Conservation (phyloP, 805 yeast genomes). For the Candida insectorum region DNA sequence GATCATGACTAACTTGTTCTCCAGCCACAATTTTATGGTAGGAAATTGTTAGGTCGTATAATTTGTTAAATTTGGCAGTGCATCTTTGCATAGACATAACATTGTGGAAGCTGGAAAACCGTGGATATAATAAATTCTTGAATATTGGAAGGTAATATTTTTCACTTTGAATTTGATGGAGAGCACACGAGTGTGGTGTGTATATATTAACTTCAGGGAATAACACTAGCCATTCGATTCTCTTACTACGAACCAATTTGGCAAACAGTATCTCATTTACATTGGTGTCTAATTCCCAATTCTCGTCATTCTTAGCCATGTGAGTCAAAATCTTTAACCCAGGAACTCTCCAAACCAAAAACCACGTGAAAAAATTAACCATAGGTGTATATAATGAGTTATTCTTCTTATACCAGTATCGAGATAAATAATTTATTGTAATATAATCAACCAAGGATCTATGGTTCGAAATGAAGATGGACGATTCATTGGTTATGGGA, state of each 20-base stretch:
- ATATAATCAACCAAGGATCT: slow-evolving; percentile 64
- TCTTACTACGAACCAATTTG: slow-evolving; percentile 30
- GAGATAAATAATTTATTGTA: slow-evolving; percentile 44
- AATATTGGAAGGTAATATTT: slow-evolving; percentile 60
- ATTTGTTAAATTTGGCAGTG: slow-evolving; percentile 33
- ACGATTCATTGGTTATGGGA: slow-evolving; percentile 28
- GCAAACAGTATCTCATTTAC: slow-evolving; percentile 34
- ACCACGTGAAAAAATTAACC: slow-evolving; percentile 71
- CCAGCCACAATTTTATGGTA: slow-evolving; percentile 23
- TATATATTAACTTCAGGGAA: slow-evolving; percentile 86
- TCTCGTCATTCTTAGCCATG: slow-evolving; percentile 61
- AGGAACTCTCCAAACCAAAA: slow-evolving; percentile 60
- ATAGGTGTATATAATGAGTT: slow-evolving; percentile 28
- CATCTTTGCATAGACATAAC: slow-evolving; percentile 41
- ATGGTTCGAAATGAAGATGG: slow-evolving; percentile 56
- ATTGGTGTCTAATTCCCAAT: slow-evolving; percentile 53
- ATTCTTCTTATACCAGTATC: slow-evolving; percentile 17
- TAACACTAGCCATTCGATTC: slow-evolving; percentile 60
- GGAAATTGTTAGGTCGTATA: slow-evolving; percentile 56
- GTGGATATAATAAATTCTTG: slow-evolving; percentile 68
- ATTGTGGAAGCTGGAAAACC: slow-evolving; percentile 59
- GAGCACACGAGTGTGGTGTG: slow-evolving; percentile 42
- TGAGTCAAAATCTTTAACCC: slow-evolving; percentile 43
- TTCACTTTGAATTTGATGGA: slow-evolving; percentile 55
- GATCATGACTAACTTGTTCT: slow-evolving; percentile 16